Conservation (phyloP, 2,329 filamentous ascomycete species). For the Keithomyces neogunnii region DNA sequence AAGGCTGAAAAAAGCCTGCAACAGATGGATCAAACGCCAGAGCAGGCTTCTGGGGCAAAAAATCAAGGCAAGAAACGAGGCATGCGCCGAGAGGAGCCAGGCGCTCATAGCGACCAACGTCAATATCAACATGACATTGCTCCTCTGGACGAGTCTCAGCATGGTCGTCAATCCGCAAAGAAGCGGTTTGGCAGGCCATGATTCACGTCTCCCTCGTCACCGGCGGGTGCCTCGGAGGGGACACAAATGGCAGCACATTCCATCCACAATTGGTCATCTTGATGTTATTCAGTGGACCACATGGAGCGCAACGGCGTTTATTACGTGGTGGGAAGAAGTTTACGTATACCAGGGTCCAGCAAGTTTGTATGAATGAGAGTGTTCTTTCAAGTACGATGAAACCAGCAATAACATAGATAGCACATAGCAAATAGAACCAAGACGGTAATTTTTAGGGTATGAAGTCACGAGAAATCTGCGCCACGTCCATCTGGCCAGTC, state of each 20-base stretch:
- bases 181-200: neutral
- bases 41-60: constrained; percentile 42
- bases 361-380: neutral
- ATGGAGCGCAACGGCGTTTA: too few species aligned
- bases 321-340: neutral
- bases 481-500: too few species aligned
- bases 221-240: neutral
- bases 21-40: constrained; percentile 32
- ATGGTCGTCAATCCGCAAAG: neutral
- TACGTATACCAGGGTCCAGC: neutral
- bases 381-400: neutral
- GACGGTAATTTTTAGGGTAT: too few species aligned
- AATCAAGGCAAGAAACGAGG: constrained; percentile 44
- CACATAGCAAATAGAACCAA: neutral
- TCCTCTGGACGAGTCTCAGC: neutral
- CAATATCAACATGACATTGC: neutral
- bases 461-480: too few species aligned
- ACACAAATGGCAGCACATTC: too few species aligned
- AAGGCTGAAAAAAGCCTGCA: constrained; percentile 53
- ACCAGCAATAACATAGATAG: neutral
- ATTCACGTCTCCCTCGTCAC: neutral
- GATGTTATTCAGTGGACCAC: too few species aligned
- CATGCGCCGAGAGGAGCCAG: constrained; percentile 13
- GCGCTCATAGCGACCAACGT: neutral
- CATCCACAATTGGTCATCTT: too few species aligned